Evolutionary conservation across 768 basidiomycete genomes (phyloP), one percentile per base, ranked within the genome.

Genomic region (Rhodotorula graminis): DNA sequence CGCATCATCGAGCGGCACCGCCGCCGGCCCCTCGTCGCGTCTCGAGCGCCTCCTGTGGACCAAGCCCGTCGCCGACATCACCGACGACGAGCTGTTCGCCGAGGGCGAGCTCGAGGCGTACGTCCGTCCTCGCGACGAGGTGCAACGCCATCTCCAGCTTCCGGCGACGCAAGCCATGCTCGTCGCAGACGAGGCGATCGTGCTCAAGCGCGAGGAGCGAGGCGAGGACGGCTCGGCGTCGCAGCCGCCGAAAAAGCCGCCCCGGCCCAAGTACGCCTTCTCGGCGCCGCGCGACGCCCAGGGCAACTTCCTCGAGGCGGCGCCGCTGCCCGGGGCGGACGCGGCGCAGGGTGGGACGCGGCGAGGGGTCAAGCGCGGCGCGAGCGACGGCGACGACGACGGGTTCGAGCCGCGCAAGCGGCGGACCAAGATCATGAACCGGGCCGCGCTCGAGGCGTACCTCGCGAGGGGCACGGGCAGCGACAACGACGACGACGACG

Each of bases 41-140:
- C 62, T 73, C 27, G 16, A 11, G 14, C 33, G 49, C 0, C 61
- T 69, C 25, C 61, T 73, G 25, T 70, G 72, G 72, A 18, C 27
- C 21, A 69, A 66, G 25, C 15, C 64, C 7, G 72, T 21, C 12
- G 47, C 59, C 5, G 61, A 58, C 14, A 52, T 73, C 31, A 19
- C 37, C 25, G 64, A 69, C 61, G 72, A 70, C 21, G 60, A 61
- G 42, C 68, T 73, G 18, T 73, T 73, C 55, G 72, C 66, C 53
- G 60, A 58, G 0, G 72, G 56, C 53, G 72, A 73, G 61, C 68
- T 73, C 64, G 72, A 73, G 25, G 58, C 61, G 46, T 69, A 69
- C 67, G 3, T 73, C 5, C 64, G 72, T 12, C 42, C 49, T 10
- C 12, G 44, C 9, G 49, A 44, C n/a, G 72, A 69, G 29, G 64